Evolutionary conservation across 1,284 basidiomycete species (phyloP).

Genomic region (Tilletia horrida): DNA sequence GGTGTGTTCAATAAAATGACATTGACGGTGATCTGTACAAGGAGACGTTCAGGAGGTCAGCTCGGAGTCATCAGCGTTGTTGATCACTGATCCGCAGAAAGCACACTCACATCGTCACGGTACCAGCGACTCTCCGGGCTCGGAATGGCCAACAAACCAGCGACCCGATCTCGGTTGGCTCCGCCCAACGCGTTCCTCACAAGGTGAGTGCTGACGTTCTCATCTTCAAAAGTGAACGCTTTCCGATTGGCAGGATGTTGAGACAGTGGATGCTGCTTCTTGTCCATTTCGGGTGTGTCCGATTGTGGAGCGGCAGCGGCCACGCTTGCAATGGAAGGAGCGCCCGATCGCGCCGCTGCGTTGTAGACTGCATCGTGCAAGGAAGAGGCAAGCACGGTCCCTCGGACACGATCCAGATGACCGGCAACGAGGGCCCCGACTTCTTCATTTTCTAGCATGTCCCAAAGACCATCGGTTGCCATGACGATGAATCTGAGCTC

Average conservation of each 20-base stretch:
- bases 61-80: neutral
- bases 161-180: constrained; percentile 67
- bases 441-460: constrained; percentile 88
- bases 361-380: constrained; percentile 41
- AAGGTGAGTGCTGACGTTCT: constrained; percentile 81
- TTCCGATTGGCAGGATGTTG: constrained; percentile 36
- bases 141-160: constrained; percentile 77
- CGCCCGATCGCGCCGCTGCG: neutral
- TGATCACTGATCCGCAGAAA: too few species aligned
- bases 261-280: constrained; percentile 35
- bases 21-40: constrained; percentile 32
- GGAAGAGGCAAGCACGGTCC: constrained; percentile 39
- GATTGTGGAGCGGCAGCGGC: constrained; percentile 26
- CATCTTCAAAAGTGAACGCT: constrained; percentile 61
- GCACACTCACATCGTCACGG: constrained; percentile 44
- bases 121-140: constrained; percentile 65
- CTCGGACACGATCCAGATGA: constrained; percentile 49
- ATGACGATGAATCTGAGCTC: constrained; percentile 64
- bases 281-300: too few species aligned
- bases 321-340: too few species aligned
- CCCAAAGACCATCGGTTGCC: constrained; percentile 93
- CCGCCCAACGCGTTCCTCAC: constrained; percentile 92
- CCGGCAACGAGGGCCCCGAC: constrained; percentile 70
- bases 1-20: constrained; percentile 38
- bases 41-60: neutral